Conservation (phyloP, 352 stramenopile genomes). For the Halophytophthora polymorphica region DNA sequence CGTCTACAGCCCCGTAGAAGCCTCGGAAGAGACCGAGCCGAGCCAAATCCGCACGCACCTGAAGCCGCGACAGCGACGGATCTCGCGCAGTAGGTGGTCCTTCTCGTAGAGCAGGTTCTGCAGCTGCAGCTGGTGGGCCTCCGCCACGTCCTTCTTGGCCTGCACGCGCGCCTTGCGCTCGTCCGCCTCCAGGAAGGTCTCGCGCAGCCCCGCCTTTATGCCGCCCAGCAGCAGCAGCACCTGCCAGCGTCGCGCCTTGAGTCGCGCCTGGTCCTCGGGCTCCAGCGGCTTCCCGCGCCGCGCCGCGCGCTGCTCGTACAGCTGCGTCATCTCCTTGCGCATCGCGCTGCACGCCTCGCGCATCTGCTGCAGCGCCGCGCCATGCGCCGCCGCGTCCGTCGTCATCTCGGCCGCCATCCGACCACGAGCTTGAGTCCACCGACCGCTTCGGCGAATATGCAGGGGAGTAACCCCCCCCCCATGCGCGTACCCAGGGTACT, state of each 20-base stretch:
- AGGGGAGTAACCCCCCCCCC: no score
- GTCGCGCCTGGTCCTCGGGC: slow-evolving; percentile 33
- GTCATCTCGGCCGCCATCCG: no score
- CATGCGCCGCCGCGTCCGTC: slow-evolving; percentile 4
- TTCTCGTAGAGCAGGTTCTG: slow-evolving; percentile 86
- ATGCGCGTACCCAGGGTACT: no score
- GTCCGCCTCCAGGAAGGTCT: slow-evolving; percentile 72
- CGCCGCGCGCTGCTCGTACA: slow-evolving; percentile 29
- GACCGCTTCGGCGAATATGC: no score
- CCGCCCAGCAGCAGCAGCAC: slow-evolving; percentile 50
- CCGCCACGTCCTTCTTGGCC: slow-evolving; percentile 70
- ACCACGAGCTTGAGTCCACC: no score
- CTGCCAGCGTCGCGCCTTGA: slow-evolving; percentile 55
- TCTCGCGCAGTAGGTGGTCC: slow-evolving; percentile 75
- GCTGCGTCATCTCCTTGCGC: slow-evolving; percentile 31
- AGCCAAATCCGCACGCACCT: slow-evolving; percentile 15
- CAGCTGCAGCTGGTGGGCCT: slow-evolving; percentile 71
- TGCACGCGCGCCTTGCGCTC: slow-evolving; percentile 61
- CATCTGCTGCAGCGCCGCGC: slow-evolving; percentile 44
- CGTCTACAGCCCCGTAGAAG: neutral
- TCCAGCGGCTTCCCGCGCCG: neutral
- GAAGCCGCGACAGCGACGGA: slow-evolving; percentile 67
- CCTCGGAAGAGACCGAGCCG: neutral
- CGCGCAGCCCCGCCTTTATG: slow-evolving; percentile 53
- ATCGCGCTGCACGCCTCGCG: slow-evolving; percentile 46